A percentile compares a stretch with the other conserved stretches of the same genome.
Evolutionary conservation across 768 basidiomycete genomes (phyloP).

Genomic region (Termitomyces sp.): DNA sequence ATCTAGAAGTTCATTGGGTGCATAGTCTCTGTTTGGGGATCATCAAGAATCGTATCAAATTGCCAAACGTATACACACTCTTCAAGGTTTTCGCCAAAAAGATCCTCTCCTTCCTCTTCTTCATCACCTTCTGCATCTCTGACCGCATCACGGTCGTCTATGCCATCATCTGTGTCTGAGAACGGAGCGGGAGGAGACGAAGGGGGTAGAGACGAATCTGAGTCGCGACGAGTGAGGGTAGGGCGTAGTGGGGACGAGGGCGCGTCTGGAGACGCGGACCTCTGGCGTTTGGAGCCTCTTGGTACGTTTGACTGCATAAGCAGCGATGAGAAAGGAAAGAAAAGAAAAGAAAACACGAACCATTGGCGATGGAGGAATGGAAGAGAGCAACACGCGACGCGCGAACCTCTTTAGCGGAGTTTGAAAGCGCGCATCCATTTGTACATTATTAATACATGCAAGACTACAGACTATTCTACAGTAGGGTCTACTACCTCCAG

Average conservation of each 20-base stretch:
- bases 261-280: constrained; percentile 47
- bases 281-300: constrained; percentile 56
- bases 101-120: constrained; percentile 88
- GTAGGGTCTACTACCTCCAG: constrained; percentile 1
- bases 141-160: constrained; percentile 66
- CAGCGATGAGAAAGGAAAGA: not conserved
- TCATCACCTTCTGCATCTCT: constrained; percentile 63
- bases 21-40: constrained; percentile 65
- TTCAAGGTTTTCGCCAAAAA: constrained; percentile 78
- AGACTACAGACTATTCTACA: constrained; percentile 1
- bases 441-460: not conserved
- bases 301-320: constrained; percentile 21
- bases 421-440: constrained; percentile 29
- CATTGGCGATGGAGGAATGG: constrained; percentile 24
- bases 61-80: constrained; percentile 39
- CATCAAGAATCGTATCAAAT: constrained; percentile 6
- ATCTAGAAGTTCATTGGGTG: constrained; percentile 76
- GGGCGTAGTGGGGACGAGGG: constrained; percentile 44
- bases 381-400: constrained; percentile 36
- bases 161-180: constrained; percentile 80
- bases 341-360: constrained; percentile 13
- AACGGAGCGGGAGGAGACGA: constrained; percentile 82
- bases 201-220: constrained; percentile 76
- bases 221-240: constrained; percentile 52
- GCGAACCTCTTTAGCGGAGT: constrained; percentile 32